A percentile compares a stretch with the other conserved stretches of the same genome.
Evolutionary conservation across 495 filamentous ascomycete genomes (phyloP).

Genomic region (Neurospora sp.): DNA sequence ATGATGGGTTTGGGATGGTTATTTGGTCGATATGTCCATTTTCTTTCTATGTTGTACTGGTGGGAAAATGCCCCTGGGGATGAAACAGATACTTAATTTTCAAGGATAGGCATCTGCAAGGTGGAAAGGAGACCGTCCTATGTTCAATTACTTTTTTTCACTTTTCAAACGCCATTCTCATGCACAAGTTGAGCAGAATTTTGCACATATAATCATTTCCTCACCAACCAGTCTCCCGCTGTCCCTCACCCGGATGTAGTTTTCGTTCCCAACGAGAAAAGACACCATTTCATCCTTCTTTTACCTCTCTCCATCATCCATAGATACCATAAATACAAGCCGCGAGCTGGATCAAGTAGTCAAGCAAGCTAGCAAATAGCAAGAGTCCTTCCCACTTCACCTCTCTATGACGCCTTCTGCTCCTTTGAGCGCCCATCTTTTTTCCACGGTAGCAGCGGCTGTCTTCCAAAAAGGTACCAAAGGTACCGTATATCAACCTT

Average conservation of each 20-base stretch:
- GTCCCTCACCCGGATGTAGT: neutral
- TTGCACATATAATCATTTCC: neutral
- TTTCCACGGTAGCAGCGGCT: neutral
- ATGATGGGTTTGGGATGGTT: neutral
- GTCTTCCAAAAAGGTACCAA: neutral
- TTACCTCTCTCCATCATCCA: neutral
- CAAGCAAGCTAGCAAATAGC: neutral
- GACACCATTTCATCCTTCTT: neutral
- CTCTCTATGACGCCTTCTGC: neutral
- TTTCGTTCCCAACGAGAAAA: neutral
- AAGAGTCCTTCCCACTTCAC: neutral
- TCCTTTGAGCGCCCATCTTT: neutral
- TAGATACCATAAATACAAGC: neutral
- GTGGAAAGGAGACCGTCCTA: neutral
- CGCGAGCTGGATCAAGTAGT: neutral
- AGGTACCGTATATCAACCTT: neutral
- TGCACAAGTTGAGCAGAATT: fast-evolving
- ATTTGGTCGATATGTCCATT: neutral
- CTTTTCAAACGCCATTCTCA: neutral
- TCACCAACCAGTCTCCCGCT: neutral
- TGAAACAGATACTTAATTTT: neutral
- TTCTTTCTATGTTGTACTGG: neutral
- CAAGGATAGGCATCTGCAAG: neutral
- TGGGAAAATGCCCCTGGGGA: neutral
- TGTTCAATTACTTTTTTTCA: neutral